Percentiles rank a stretch among this genome's conserved stretches.
Evolutionary conservation across 495 filamentous ascomycete species (phyloP).

Genomic region (Tuber aestivum): DNA sequence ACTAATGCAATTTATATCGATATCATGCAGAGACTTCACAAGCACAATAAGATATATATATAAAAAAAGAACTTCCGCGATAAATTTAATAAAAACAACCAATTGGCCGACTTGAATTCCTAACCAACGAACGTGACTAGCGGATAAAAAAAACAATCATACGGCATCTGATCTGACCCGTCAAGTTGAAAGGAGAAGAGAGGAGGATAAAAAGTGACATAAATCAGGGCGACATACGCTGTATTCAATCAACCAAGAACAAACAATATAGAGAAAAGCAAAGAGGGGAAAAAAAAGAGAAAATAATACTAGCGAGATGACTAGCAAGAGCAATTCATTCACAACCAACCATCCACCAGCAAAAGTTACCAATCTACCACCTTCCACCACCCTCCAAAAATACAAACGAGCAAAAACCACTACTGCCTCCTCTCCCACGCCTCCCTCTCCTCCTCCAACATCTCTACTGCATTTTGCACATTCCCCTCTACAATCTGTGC

Average conservation of each 20-base stretch:
- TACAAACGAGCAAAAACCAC: neutral
- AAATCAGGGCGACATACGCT: neutral
- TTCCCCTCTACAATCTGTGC: constrained; percentile 50
- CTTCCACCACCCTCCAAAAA: neutral
- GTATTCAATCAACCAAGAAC: neutral
- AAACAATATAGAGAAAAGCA: neutral
- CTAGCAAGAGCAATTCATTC: neutral
- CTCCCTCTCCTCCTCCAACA: constrained; percentile 55
- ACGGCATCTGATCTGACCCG: neutral
- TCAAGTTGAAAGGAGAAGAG: neutral
- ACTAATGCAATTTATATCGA: neutral
- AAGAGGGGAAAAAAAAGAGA: neutral
- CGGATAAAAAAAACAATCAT: neutral
- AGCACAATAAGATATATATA: neutral
- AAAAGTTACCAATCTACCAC: neutral
- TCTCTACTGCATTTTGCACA: constrained; percentile 51
- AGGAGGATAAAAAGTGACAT: neutral
- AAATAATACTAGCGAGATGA: neutral
- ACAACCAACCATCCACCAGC: neutral
- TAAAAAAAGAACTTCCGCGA: neutral
- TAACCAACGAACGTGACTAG: neutral
- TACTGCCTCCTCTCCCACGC: constrained; percentile 45
- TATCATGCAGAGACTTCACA: neutral
- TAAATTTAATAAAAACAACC: neutral
- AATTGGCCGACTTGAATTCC: neutral